Conservation (phyloP, 768 basidiomycete genomes). For the Xerocomus potaroensis region DNA sequence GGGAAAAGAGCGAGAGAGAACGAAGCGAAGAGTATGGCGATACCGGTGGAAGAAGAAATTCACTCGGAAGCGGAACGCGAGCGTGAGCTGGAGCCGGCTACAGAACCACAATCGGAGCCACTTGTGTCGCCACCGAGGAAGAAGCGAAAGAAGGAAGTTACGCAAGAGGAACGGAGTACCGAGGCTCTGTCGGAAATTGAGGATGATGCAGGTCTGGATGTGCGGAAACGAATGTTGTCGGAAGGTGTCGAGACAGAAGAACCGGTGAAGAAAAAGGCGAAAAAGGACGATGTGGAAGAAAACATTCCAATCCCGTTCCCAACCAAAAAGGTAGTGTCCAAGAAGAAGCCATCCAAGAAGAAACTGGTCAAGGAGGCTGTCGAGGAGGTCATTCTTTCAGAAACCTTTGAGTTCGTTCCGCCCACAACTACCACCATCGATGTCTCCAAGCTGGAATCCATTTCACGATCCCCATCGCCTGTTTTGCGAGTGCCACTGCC, state of each 20-base stretch:
- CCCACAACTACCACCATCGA: conserved; percentile 51
- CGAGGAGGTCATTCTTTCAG: conserved; percentile 50
- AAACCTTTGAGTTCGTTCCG: conserved; percentile 44
- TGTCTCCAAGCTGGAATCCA: conserved; percentile 40
- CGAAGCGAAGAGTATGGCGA: conserved; percentile 22
- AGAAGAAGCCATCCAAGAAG: conserved; percentile 37
- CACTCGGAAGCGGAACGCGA: conserved; percentile 31
- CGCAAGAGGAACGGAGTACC: conserved; percentile 33
- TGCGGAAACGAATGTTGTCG: conserved; percentile 43
- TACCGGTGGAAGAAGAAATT: conserved; percentile 20
- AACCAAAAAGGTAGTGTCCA: conserved; percentile 20
- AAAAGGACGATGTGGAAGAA: conserved; percentile 34
- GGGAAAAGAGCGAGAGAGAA: conserved; percentile 38
- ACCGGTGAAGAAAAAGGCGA: conserved; percentile 23
- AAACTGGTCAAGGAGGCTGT: conserved; percentile 35
- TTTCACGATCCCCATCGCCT: conserved; percentile 50
- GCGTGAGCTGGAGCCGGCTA: conserved; percentile 28
- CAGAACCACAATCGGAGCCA: conserved; percentile 32
- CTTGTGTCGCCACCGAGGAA: conserved; percentile 49
- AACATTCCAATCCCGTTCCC: conserved; percentile 29
- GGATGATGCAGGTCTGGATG: conserved; percentile 32
- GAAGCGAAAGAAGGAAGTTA: conserved; percentile 50
- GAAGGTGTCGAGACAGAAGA: conserved; percentile 38
- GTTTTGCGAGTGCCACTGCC: conserved; percentile 40
- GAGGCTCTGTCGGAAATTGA: conserved; percentile 65